phyloP scores from a whole-genome alignment of 139 green algal genomes.

The Chlamydomonas sp. region DNA sequence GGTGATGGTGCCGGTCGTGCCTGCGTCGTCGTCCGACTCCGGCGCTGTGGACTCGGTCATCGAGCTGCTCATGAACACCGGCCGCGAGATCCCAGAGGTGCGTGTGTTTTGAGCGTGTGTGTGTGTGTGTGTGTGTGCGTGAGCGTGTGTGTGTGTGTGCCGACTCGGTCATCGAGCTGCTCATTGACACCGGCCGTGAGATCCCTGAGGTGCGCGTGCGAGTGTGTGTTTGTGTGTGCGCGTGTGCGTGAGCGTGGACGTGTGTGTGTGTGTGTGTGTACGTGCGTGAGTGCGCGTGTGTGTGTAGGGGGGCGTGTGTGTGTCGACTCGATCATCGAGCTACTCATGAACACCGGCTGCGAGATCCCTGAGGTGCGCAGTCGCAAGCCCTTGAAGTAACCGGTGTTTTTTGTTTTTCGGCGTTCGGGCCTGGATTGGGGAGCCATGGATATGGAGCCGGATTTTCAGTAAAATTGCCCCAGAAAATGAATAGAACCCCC shows the following conservation, averaged over 20 bases:
- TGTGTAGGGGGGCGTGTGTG: no score
- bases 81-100: constrained; percentile 77
- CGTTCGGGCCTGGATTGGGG: no score
- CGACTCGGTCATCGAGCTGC: constrained; percentile 91
- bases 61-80: constrained; percentile 77
- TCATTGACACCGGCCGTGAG: constrained; percentile 63
- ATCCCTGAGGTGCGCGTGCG: no score
- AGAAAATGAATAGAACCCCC: no score
- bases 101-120: constrained; percentile 17
- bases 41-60: constrained; percentile 84
- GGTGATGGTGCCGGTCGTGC: constrained; percentile 75
- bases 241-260: no score
- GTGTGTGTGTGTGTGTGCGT: background rate
- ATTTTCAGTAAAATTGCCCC: no score
- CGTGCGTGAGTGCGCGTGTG: no score
- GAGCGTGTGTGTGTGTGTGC: constrained; percentile 6
- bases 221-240: no score
- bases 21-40: constrained; percentile 70
- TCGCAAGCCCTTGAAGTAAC: no score
- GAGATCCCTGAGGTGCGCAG: constrained; percentile 81
- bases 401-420: no score
- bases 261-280: no score
- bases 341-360: constrained; percentile 70
- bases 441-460: no score
- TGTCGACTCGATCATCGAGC: constrained; percentile 87